Evolutionary conservation across 805 yeast species (phyloP), one percentile per base, ranked within the genome.

Genomic region (Grigorovia yakushimaensis): DNA sequence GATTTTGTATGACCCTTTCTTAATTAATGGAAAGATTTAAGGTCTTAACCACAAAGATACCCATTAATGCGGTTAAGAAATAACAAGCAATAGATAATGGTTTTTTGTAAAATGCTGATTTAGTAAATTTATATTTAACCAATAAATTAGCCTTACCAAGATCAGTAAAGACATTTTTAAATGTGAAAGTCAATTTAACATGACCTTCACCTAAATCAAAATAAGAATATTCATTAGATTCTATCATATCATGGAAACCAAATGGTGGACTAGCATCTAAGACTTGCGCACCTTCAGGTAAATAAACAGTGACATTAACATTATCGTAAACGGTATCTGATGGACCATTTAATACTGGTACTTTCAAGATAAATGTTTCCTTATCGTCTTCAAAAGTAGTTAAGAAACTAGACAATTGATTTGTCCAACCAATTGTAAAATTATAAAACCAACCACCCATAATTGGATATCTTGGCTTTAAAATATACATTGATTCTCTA

Each of bases 391-490:
- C 50, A 17, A 71, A 55, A 39, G 63, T 57, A 55, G 68, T 79
- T 45, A 85, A 70, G 54, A 74, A 81, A 41, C 77, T 67, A 15
- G 68, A 58, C 39, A 89, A 66, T 19, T 72, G 68, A 53, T 79
- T 76, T 44, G 82, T 78, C 96, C 96, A 93, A n/a, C 98, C 98
- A 55, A 91, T 66, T 20, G 98, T 93, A 73, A 87, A 93, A 68
- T 91, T 88, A 68, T 88, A 91, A 58, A 81, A 76, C 98, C 98
- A 93, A 40, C 89, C 94, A 43, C 98, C 98, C 66, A 87, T 85
- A 6, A 93, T 64, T n/a, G 98, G 98, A 71, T 73, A 93, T 64
- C 98, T 77, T 48, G 98, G 98, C 59, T 76, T 78, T 53, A 93
- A 64, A 35, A 81, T 69, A 43, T 87, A 67, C 50, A 54, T 61